A percentile compares a stretch with the other conserved stretches of the same genome.
These are phyloP conservation scores for Asterella californica DNA, from an alignment of 225 moss, liverwort and hornwort species.

Conservation along the genomic window DNA sequence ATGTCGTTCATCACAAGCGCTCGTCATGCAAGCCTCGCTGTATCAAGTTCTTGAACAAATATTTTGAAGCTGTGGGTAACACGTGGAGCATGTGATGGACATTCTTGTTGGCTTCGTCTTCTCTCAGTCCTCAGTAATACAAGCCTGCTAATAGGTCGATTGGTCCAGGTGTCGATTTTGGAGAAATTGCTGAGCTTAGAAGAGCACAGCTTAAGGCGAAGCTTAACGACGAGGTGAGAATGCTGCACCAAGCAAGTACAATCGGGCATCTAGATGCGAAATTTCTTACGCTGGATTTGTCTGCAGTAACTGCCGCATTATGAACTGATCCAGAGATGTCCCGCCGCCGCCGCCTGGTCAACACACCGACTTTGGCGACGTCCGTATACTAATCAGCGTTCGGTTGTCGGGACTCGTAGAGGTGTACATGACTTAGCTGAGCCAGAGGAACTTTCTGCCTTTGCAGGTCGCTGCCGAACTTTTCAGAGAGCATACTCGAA, in stretches of 20 bases:
- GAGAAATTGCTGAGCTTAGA: conserved; percentile 65
- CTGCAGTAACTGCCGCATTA: background rate
- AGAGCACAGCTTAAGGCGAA: conserved; percentile 70
- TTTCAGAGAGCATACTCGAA: conserved; percentile 73
- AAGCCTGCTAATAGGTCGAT: background rate
- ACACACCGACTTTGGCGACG: too few relatives aligned
- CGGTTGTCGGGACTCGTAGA: too few relatives aligned
- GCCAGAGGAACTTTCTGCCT: conserved; percentile 2
- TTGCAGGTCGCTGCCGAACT: conserved; percentile 71
- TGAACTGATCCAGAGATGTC: background rate
- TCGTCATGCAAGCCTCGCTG: background rate
- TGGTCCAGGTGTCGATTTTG: conserved; percentile 52
- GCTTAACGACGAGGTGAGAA: conserved; percentile 77
- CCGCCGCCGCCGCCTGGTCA: too few relatives aligned
- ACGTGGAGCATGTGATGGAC: background rate
- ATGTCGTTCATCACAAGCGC: background rate
- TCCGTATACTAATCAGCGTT: background rate
- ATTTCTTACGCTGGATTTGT: too few relatives aligned
- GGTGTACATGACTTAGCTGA: background rate
- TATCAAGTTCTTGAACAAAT: background rate
- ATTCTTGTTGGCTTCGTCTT: background rate
- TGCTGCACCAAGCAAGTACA: background rate
- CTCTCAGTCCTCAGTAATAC: background rate
- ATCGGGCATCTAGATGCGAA: too few relatives aligned
- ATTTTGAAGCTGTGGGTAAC: background rate